Base-by-base conservation (phyloP, 768 basidiomycete species). In the Tephrocybe sp. region DNA sequence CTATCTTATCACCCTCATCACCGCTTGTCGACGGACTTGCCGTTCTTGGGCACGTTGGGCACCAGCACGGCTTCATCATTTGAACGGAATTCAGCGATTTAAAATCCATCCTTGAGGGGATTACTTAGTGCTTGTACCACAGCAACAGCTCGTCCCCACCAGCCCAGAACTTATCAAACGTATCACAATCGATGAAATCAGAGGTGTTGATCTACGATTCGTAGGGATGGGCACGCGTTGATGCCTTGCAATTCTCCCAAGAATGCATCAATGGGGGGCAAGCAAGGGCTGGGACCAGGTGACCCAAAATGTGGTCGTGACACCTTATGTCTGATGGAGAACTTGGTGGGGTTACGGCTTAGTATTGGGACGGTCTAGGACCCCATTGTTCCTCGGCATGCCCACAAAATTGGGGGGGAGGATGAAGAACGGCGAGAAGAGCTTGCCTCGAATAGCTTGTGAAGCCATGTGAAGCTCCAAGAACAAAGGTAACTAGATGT, bases 1-100 rank as follows among this genome's bases (percentile, higher is more conserved):
- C 25, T 49, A 50, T 56, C 54, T 61, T 61, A 61, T 61, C 55
- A 50, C 25, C 16, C 55, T 58, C 52, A 61, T 59, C 57, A 48
- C 49, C 50, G 47, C 53, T 59, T 58, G 45, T 36, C 42, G 47
- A 53, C 50, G 49, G 39, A 45, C 43, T 34, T 41, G 31, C 36
- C 41, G 45, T 38, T 34, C 42, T 54, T 49, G 54, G 30, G 19
- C 31, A 44, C 36, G 38, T 19, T 38, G 33, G 5, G 27, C 24
- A 24, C 29, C 18, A 18, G 36, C 36, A 24, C 5, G 23, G 40
- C 24, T 15, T 40, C 15, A 27, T 43, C 23, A 48, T 25, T 44
- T 19, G 19, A 30, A 10, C 19, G 12, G 23, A 44, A 22, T 31
- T 8, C 12, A 43, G 19, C 23, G 29, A 27, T 43, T n/a, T 21